A percentile compares a stretch with the other conserved stretches of the same genome.
Conservation (phyloP, 345 rosid species). For the Citrus mangshanensis region DNA sequence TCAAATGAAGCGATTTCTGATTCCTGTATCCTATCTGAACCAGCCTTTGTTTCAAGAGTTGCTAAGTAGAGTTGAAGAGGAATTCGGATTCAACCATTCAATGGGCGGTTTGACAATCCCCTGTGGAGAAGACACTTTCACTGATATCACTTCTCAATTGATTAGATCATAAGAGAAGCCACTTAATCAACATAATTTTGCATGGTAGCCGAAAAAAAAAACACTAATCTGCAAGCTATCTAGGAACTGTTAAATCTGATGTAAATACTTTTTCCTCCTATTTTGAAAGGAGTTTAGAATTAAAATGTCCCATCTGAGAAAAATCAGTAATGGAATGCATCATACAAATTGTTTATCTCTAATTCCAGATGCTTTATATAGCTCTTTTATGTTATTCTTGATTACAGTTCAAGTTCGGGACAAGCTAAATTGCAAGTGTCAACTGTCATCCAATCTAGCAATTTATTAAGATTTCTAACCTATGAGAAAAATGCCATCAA, state of each 20-base stretch:
- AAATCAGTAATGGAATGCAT: background rate
- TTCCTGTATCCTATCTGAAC: slow-evolving; percentile 31
- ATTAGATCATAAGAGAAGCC: background rate
- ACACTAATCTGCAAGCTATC: background rate
- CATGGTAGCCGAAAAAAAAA: background rate
- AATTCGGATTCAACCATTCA: slow-evolving; percentile 36
- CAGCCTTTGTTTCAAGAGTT: slow-evolving; percentile 37
- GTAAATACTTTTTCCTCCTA: background rate
- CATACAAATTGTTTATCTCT: background rate
- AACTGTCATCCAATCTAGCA: too few species aligned
- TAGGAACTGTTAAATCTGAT: background rate
- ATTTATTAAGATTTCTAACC: too few species aligned
- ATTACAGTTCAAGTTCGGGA: background rate
- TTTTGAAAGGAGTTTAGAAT: background rate
- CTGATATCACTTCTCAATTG: slow-evolving; percentile 27
- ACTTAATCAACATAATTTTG: background rate
- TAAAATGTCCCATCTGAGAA: background rate
- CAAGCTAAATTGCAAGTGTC: background rate
- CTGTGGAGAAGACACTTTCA: slow-evolving; percentile 30
- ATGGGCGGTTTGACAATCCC: slow-evolving; percentile 38
- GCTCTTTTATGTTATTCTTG: background rate
- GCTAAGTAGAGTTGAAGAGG: slow-evolving; percentile 31
- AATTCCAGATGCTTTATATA: background rate
- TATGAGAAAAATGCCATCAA: too few species aligned
- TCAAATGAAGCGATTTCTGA: slow-evolving; percentile 23